phyloP scores from a whole-genome alignment of 352 stramenopile species.

The Pilasporangium apinafurcum region DNA sequence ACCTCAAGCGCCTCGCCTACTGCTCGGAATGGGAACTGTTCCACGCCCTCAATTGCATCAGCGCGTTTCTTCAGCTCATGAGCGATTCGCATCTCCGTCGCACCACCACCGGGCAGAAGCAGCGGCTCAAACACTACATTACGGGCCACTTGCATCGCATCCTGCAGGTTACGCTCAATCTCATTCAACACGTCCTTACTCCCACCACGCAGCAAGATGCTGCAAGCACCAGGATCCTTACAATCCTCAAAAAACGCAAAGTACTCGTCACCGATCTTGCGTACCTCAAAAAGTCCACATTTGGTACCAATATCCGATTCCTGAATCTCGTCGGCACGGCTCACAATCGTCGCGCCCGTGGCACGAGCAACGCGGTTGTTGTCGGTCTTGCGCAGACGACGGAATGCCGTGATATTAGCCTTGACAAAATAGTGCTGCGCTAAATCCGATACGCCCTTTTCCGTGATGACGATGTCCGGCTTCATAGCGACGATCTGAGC shows the following conservation, averaged over 20 bases:
- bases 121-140: slow-evolving; percentile 99
- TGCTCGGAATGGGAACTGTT: slow-evolving; percentile 97
- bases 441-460: slow-evolving; percentile 99
- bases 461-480: slow-evolving; percentile 99
- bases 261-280: slow-evolving; percentile 92
- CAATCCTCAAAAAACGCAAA: slow-evolving; percentile 99
- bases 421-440: slow-evolving; percentile 99
- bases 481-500: slow-evolving; percentile 98
- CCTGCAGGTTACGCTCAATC: slow-evolving; percentile 98
- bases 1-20: slow-evolving; percentile 98
- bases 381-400: slow-evolving; percentile 98
- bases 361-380: slow-evolving; percentile 99
- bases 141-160: slow-evolving; percentile 99
- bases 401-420: slow-evolving; percentile 98
- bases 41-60: slow-evolving; percentile 91
- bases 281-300: slow-evolving; percentile 98
- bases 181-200: slow-evolving; percentile 99
- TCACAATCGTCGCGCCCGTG: slow-evolving; percentile 97
- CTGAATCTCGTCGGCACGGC: slow-evolving; percentile 97
- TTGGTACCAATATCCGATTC: slow-evolving; percentile 98
- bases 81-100: slow-evolving; percentile 98
- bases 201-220: slow-evolving; percentile 96
- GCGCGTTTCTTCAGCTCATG: slow-evolving; percentile 91
- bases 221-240: slow-evolving; percentile 97
- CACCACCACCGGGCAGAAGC: slow-evolving; percentile 93